Evolutionary conservation across 352 stramenopile species (phyloP), one percentile per base, ranked within the genome.

Genomic region (Globisporangium camurandrum): DNA sequence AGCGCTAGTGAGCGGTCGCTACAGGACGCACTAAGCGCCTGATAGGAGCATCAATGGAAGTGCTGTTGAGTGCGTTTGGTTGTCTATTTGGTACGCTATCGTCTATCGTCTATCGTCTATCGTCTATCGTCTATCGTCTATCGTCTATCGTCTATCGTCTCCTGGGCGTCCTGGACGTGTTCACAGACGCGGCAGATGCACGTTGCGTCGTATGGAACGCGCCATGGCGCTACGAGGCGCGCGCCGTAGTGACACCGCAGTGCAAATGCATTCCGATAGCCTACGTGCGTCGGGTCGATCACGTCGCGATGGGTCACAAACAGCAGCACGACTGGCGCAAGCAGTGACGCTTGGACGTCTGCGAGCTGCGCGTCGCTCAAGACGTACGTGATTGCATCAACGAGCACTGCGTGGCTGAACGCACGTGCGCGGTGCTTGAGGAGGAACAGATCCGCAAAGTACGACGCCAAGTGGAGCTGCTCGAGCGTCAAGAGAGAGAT

Each of bases 271-370:
- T 63, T 55, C 57, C 78, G 75, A 56, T 62, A 84, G 20, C 64
- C 57, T 0, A 50, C 5, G 44, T 84, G 71, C 23, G 54, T 62
- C n/a, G 72, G 64, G 53, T 87, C 78, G 47, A 87, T 84, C 42
- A 78, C 82, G 59, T 87, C 73, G 16, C 69, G 67, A 34, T 87
- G 75, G 10, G 69, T 64, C 9, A 86, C 69, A 38, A 77, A 85
- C 26, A 87, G 58, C 20, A 84, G 54, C 26, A 87, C 58, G 9
- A 87, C 73, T 0, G 71, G 69, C 4, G 70, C 67, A 5, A 87
- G 56, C 16, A 87, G 43, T 19, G 64, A 60, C 23, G 62, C 56
- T 34, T 75, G 64, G 26, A 83, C 69, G 38, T 79, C 58, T 17
- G 59, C 61, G 49, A 85, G 67, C 19, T 70, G 57, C 50, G 75